Conservation (phyloP, 768 basidiomycete genomes). For the Pleurotus platypus region DNA sequence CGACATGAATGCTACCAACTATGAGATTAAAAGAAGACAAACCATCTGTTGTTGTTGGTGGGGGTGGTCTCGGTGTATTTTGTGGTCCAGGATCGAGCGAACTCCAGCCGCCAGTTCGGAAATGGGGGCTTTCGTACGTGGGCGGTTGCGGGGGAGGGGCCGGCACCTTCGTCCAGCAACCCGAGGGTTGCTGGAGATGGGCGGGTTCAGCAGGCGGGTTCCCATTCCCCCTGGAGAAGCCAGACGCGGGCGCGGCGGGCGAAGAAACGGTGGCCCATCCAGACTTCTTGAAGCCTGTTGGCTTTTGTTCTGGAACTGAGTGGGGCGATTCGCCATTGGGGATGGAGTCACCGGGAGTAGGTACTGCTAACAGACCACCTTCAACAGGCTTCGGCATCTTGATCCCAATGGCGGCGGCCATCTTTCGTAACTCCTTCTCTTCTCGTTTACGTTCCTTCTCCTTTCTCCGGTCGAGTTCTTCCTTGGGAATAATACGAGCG, state of each 20-base stretch:
- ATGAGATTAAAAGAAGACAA: conserved; percentile 11
- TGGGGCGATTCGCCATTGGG: conserved; percentile 15
- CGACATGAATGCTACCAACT: conserved; percentile 14
- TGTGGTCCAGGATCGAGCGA: conserved; percentile 52
- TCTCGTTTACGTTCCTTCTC: conserved; percentile 86
- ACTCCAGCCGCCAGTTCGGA: conserved; percentile 66
- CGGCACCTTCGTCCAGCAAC: conserved; percentile 11
- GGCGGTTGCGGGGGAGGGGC: conserved; percentile 16
- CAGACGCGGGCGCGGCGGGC: conserved; percentile 10
- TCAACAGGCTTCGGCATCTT: conserved; percentile 50
- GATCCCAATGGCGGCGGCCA: conserved; percentile 79
- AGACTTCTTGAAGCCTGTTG: conserved; percentile 36
- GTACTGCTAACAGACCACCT: conserved; percentile 13
- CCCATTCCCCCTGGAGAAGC: not conserved
- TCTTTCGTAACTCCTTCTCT: conserved; percentile 80
- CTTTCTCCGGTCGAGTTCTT: conserved; percentile 69
- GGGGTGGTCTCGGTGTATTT: conserved; percentile 18
- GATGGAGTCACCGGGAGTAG: conserved; percentile 19
- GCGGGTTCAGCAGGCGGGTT: not conserved
- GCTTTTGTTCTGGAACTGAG: conserved; percentile 20
- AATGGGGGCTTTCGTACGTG: conserved; percentile 19
- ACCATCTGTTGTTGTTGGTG: conserved; percentile 18
- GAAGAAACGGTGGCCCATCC: conserved; percentile 49
- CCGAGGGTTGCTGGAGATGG: conserved; percentile 12
- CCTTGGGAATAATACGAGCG: conserved; percentile 59